These are phyloP conservation scores for Aspergillus saccharolyticus DNA, from an alignment of 495 filamentous ascomycete species.

Conservation along the genomic window DNA sequence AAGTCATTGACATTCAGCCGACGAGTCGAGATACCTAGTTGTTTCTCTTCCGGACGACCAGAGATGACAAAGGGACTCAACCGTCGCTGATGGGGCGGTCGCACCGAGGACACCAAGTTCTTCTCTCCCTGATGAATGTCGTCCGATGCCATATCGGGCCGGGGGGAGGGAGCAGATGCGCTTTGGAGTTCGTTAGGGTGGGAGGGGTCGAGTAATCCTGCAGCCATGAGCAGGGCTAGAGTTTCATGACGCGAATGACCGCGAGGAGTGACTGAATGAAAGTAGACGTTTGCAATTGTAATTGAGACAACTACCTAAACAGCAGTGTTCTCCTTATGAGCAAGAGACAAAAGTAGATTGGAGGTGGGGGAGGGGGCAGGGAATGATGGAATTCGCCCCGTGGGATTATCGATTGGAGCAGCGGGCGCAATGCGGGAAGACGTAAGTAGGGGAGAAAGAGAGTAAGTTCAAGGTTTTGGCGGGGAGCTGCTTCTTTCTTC, in stretches of 20 bases:
- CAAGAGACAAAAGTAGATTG: constrained; percentile 1
- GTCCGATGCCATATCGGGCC: constrained; percentile 32
- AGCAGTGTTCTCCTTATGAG: background rate
- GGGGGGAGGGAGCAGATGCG: constrained; percentile 19
- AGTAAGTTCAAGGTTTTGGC: constrained; percentile 13
- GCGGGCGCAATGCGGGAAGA: constrained; percentile 5
- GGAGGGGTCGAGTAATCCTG: constrained; percentile 40
- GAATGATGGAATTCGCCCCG: background rate
- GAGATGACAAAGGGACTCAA: constrained; percentile 50
- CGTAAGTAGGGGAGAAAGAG: constrained; percentile 5
- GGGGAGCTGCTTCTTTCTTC: background rate
- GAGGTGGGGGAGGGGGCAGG: background rate
- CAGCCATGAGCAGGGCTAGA: constrained; percentile 38
- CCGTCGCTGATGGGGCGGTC: constrained; percentile 41
- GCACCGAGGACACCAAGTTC: constrained; percentile 39
- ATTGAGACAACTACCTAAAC: constrained; percentile 14
- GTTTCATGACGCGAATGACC: constrained; percentile 32
- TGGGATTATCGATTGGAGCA: background rate
- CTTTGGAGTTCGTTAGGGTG: constrained; percentile 33
- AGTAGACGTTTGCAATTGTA: constrained; percentile 8
- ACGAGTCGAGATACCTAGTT: constrained; percentile 51
- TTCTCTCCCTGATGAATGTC: constrained; percentile 48
- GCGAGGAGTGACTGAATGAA: constrained; percentile 17
- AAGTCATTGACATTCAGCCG: constrained; percentile 68
- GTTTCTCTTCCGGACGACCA: constrained; percentile 51